Evolutionary conservation across 371 early-diverging fungal species (phyloP).

Genomic region (Mucor piriformis): DNA sequence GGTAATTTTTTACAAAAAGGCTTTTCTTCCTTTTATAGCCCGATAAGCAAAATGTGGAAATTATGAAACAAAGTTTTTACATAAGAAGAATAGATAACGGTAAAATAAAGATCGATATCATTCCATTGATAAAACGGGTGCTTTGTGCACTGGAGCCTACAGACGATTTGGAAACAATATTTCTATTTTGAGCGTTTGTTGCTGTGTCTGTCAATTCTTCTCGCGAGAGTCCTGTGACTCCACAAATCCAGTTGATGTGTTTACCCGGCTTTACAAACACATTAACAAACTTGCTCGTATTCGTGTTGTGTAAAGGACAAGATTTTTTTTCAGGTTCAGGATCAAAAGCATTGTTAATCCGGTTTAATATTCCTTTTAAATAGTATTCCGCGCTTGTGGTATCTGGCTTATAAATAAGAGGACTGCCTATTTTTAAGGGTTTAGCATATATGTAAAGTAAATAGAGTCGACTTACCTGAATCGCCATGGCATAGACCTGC

Average conservation of each 20-base stretch:
- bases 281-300: constrained; percentile 20
- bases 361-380: constrained; percentile 30
- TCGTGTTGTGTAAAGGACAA: constrained; percentile 33
- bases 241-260: constrained; percentile 36
- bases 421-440: constrained; percentile 22
- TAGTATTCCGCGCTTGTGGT: constrained; percentile 9
- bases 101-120: too few species aligned
- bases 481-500: constrained; percentile 42
- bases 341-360: constrained; percentile 42
- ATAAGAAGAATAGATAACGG: too few species aligned
- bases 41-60: too few species aligned
- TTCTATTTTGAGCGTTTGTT: neutral
- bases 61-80: too few species aligned
- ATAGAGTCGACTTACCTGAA: constrained; percentile 32
- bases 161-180: too few species aligned
- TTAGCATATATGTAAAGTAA: neutral
- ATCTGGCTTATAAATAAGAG: constrained; percentile 12
- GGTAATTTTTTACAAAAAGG: too few species aligned
- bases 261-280: constrained; percentile 24
- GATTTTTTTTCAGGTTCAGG: constrained; percentile 27
- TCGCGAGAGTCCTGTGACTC: constrained; percentile 25
- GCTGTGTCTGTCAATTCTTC: constrained; percentile 7
- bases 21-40: too few species aligned
- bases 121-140: too few species aligned
- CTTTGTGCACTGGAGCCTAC: too few species aligned